Evolutionary conservation across 2,329 filamentous ascomycete species (phyloP).

Genomic region (Aspergillus sojae): DNA sequence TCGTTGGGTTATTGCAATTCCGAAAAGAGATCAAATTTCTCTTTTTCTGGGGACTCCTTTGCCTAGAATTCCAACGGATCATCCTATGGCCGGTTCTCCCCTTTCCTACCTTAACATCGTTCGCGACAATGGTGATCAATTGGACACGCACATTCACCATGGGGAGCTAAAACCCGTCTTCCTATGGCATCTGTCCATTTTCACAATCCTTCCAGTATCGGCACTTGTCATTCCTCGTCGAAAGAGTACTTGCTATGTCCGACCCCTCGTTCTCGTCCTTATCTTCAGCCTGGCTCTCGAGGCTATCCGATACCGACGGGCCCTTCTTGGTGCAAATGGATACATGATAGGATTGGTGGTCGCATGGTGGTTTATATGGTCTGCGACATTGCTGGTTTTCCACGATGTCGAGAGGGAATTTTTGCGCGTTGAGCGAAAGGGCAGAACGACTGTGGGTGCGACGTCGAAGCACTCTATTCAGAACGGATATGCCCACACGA

Average conservation of each 20-base stretch:
- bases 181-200: slow-evolving; percentile 37
- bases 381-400: slow-evolving; percentile 55
- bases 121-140: slow-evolving; percentile 23
- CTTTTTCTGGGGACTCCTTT: neutral
- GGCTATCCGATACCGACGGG: slow-evolving; percentile 48
- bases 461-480: neutral
- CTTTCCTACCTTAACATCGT: slow-evolving; percentile 32
- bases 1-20: neutral
- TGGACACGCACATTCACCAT: slow-evolving; percentile 29
- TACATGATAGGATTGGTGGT: slow-evolving; percentile 59
- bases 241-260: slow-evolving; percentile 37
- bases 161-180: slow-evolving; percentile 38
- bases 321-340: slow-evolving; percentile 53
- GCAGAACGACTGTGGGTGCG: neutral
- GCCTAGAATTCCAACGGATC: neutral
- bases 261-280: slow-evolving; percentile 50
- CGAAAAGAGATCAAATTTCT: neutral
- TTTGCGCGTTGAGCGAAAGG: slow-evolving; percentile 54
- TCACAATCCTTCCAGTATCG: slow-evolving; percentile 43
- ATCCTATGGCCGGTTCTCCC: slow-evolving; percentile 30
- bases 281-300: slow-evolving; percentile 49
- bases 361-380: slow-evolving; percentile 59
- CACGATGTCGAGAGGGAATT: slow-evolving; percentile 60
- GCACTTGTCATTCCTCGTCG: slow-evolving; percentile 56
- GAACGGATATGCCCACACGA: neutral